Evolutionary conservation across 164 flowering plant species (phyloP).

Genomic region (Litsea cubeba): DNA sequence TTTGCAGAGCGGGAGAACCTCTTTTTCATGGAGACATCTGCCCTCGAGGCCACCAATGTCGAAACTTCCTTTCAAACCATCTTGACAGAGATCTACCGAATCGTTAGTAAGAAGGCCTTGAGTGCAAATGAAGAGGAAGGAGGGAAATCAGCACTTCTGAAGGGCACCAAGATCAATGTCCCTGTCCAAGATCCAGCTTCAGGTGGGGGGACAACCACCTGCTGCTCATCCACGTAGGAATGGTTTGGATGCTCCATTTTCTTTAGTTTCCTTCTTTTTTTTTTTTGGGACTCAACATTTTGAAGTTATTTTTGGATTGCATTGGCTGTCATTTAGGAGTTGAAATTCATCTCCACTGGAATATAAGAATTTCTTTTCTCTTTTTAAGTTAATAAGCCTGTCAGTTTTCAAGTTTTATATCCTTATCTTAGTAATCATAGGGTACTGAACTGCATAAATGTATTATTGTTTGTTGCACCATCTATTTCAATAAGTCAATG

Average conservation of each 20-base stretch:
- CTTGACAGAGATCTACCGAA: slow-evolving; percentile 50
- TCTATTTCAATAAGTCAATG: not conserved
- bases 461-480: not conserved
- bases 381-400: not conserved
- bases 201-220: slow-evolving; percentile 13
- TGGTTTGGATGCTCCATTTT: not conserved
- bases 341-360: not conserved
- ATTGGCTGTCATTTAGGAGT: not conserved
- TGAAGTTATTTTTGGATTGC: not conserved
- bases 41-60: slow-evolving; percentile 60
- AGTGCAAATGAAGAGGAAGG: slow-evolving; percentile 30
- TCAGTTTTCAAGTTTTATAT: not conserved
- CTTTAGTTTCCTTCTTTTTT: not conserved
- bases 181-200: slow-evolving; percentile 35
- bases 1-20: slow-evolving; percentile 68
- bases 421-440: too few relatives aligned
- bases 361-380: not conserved
- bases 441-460: too few relatives aligned
- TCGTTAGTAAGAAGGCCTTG: slow-evolving; percentile 55
- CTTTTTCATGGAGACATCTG: slow-evolving; percentile 73
- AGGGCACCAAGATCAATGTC: slow-evolving; percentile 51
- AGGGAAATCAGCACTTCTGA: slow-evolving; percentile 39
- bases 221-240: slow-evolving; percentile 33
- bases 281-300: not conserved
- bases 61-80: slow-evolving; percentile 56